These are phyloP conservation scores for Sugiyamaella sp. DNA, from an alignment of 1,139 yeast genomes.

Conservation along the genomic window DNA sequence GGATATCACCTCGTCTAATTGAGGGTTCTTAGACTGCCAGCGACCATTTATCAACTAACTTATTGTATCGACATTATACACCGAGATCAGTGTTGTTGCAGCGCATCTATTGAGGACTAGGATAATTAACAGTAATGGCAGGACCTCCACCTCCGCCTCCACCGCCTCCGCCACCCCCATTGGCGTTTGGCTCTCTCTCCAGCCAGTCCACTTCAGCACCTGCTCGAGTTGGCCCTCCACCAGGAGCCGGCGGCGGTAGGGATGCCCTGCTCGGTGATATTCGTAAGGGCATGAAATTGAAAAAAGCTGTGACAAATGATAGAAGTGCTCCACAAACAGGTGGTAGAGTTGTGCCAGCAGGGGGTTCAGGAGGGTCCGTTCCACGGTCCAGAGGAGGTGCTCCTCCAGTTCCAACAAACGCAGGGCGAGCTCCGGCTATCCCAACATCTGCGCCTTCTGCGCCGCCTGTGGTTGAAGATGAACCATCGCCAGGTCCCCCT, in stretches of 20 bases:
- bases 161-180: slow-evolving; percentile 43
- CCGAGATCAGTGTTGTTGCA: too few species aligned
- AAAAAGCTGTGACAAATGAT: slow-evolving; percentile 77
- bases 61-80: too few species aligned
- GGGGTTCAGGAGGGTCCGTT: slow-evolving; percentile 37
- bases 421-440: slow-evolving; percentile 22
- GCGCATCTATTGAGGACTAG: neutral
- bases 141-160: slow-evolving; percentile 41
- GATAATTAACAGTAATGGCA: slow-evolving; percentile 28
- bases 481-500: slow-evolving; percentile 46
- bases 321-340: slow-evolving; percentile 59
- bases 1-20: too few species aligned
- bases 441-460: slow-evolving; percentile 33
- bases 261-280: slow-evolving; percentile 88
- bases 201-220: slow-evolving; percentile 28
- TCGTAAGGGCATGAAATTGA: slow-evolving; percentile 72
- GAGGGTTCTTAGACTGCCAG: too few species aligned
- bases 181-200: slow-evolving; percentile 39
- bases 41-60: too few species aligned
- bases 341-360: slow-evolving; percentile 41
- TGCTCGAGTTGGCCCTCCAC: slow-evolving; percentile 32
- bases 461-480: slow-evolving; percentile 12
- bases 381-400: slow-evolving; percentile 32
- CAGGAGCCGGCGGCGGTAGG: slow-evolving; percentile 42
- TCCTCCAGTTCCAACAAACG: slow-evolving; percentile 42